phyloP scores from a whole-genome alignment of 495 filamentous ascomycete species.

The Evernia prunastri region DNA sequence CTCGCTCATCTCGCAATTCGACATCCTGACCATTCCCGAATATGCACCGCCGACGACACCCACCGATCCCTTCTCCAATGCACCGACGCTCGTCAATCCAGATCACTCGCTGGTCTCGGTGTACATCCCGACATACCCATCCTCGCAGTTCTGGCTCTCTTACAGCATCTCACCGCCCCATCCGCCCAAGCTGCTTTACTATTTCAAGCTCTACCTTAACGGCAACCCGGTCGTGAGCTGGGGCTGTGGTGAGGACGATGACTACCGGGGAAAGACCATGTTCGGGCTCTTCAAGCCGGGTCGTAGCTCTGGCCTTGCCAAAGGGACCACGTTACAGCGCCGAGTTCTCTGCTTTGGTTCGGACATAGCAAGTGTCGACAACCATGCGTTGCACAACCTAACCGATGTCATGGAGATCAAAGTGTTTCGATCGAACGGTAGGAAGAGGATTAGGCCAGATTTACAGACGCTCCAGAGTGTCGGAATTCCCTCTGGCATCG shows the following conservation, averaged over 20 bases:
- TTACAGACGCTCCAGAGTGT: conserved; percentile 16
- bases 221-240: conserved; percentile 33
- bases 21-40: conserved; percentile 22
- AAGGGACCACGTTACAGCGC: conserved; percentile 27
- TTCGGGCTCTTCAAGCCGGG: conserved; percentile 32
- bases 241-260: conserved; percentile 33
- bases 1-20: conserved; percentile 22
- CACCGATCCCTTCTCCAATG: conserved; percentile 24
- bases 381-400: conserved; percentile 8
- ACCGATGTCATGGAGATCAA: conserved; percentile 33
- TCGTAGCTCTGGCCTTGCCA: conserved; percentile 5
- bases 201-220: conserved; percentile 41
- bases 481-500: neutral
- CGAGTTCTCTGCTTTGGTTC: conserved; percentile 31
- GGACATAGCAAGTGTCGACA: neutral
- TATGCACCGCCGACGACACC: conserved; percentile 23
- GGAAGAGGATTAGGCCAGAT: conserved; percentile 30
- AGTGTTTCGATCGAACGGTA: conserved; percentile 33
- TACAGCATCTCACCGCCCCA: conserved; percentile 34
- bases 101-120: conserved; percentile 26
- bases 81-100: conserved; percentile 17
- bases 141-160: conserved; percentile 36
- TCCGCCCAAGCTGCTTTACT: conserved; percentile 31
- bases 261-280: conserved; percentile 37
- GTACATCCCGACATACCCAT: conserved; percentile 32